phyloP scores from a whole-genome alignment of 1,284 basidiomycete genomes.

The Paramarasmius palmivorus region DNA sequence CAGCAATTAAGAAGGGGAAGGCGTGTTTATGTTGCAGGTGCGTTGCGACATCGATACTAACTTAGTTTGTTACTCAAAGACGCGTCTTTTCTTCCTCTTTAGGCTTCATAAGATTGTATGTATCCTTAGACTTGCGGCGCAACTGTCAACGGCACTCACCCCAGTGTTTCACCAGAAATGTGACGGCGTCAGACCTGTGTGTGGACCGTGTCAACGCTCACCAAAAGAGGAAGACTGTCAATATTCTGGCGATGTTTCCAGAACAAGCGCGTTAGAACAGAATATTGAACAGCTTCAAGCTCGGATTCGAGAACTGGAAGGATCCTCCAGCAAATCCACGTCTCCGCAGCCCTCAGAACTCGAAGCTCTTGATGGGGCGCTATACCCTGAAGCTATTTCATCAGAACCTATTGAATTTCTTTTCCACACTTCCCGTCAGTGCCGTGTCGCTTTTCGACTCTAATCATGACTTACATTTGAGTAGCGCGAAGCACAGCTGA shows the following conservation, averaged over 20 bases:
- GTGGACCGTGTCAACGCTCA: constrained; percentile 17
- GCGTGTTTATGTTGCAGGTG: constrained; percentile 19
- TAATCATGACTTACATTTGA: too few relatives aligned
- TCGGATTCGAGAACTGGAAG: constrained; percentile 18
- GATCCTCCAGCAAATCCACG: background rate
- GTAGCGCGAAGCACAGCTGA: too few relatives aligned
- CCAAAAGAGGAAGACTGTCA: constrained; percentile 16
- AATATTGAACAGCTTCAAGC: constrained; percentile 16
- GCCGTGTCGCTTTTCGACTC: too few relatives aligned
- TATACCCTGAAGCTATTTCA: constrained; percentile 6
- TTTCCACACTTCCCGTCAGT: too few relatives aligned
- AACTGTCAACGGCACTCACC: background rate
- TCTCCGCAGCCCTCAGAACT: background rate
- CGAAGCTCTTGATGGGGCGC: background rate
- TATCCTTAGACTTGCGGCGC: background rate
- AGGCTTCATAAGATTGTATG: constrained; percentile 18
- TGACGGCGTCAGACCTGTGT: constrained; percentile 19
- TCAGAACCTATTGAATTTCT: too few relatives aligned
- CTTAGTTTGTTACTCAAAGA: background rate
- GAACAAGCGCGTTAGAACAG: constrained; percentile 12
- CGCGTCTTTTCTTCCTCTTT: background rate
- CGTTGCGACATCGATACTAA: background rate
- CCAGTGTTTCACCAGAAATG: constrained; percentile 15
- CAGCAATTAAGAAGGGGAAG: constrained; percentile 16
- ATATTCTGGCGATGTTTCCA: constrained; percentile 14